Evolutionary conservation across 768 basidiomycete species (phyloP), one percentile per base, ranked within the genome.

Genomic region (Pleurotus tuber-regium): DNA sequence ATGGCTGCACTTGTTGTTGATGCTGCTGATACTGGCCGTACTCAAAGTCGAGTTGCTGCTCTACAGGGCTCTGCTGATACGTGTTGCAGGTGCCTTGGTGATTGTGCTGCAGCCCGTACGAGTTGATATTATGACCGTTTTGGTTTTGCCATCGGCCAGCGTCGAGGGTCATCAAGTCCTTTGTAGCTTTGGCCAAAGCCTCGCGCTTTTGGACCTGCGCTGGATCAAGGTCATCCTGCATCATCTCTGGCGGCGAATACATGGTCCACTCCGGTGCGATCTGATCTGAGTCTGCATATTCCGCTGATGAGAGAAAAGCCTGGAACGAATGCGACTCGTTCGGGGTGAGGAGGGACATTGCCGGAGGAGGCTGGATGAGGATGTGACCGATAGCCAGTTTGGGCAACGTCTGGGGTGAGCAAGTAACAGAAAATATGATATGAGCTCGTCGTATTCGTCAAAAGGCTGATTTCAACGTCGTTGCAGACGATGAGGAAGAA

Each of bases 141-240:
- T 59, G 54, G 48, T 57, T 56, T 24, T 51, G 52, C 74, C 70
- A 82, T 5, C 62, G 67, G 11, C 66, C 73, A 23, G 71, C 57
- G 53, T 86, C 86, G 23, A 90, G 73, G 3, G 86, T 74, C 83
- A 92, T 89, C 38, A 92, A 79, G 65, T 91, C 87, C 66, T 87
- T 89, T 0, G 89, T 92, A 0, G 89, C 89, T 67, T 86, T 87
- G 48, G 85, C 70, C 49, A 92, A 76, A 1, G 83, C 83, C 49
- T 87, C 83, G 29, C 46, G 46, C 46, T 48, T 48, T 52, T 73
- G 82, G 53, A 80, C 81, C 51, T 70, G 79, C 47, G 76, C 66
- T 9, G 68, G 57, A 50, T 77, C 76, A 29, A 64, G 71, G 58
- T 79, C 67, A 54, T 79, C 75, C 43, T 80, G 74, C 40, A 73